Conservation (phyloP, 1,284 basidiomycete genomes). For the Tylopilus orsonianus region DNA sequence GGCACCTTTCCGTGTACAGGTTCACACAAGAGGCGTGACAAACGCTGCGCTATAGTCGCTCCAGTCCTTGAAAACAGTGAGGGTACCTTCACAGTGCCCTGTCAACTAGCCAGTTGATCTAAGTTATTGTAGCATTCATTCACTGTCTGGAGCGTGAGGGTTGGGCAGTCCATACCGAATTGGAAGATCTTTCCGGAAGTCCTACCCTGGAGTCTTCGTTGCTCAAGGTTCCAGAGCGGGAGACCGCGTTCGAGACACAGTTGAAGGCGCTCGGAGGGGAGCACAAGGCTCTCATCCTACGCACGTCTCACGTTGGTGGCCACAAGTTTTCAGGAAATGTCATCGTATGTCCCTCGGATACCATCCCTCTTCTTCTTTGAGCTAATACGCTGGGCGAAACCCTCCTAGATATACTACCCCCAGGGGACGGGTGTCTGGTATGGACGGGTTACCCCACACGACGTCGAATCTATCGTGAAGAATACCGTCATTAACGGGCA, state of each 20-base stretch:
- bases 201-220: constrained; percentile 53
- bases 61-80: constrained; percentile 76
- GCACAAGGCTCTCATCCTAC: constrained; percentile 73
- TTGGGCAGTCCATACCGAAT: constrained; percentile 74
- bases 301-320: constrained; percentile 86
- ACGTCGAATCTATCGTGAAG: constrained; percentile 82
- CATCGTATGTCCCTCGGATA: constrained; percentile 50
- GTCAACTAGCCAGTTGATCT: constrained; percentile 5
- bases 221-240: constrained; percentile 39
- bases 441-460: constrained; percentile 88
- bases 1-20: constrained; percentile 47
- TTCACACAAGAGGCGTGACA: constrained; percentile 90
- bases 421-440: constrained; percentile 87
- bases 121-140: constrained; percentile 50
- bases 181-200: constrained; percentile 63
- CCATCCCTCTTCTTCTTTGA: not conserved
- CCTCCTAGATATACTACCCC: constrained; percentile 76
- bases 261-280: constrained; percentile 52
- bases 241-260: constrained; percentile 40
- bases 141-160: constrained; percentile 60
- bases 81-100: constrained; percentile 9
- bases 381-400: constrained; percentile 1
- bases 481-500: constrained; percentile 84
- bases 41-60: constrained; percentile 84
- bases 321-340: constrained; percentile 92